phyloP scores from a whole-genome alignment of 148 eudicot species.

The Rhododendron kiyosumense region DNA sequence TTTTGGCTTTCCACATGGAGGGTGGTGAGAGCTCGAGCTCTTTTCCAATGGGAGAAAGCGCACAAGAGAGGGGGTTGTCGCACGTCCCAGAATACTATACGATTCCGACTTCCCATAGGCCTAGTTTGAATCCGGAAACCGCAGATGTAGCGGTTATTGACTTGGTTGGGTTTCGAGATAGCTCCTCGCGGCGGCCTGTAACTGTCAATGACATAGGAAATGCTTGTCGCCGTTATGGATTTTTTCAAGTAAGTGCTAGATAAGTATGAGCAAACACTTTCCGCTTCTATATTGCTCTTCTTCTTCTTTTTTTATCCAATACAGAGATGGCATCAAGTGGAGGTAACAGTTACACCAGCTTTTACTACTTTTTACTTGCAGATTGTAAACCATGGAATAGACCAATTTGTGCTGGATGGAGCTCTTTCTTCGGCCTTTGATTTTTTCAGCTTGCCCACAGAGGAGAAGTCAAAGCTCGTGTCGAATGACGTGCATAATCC shows the following conservation, averaged over 20 bases:
- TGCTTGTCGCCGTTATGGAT: background rate
- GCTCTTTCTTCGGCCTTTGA: slow-evolving; percentile 37
- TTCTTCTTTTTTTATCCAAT: too few relatives aligned
- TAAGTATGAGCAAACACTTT: too few relatives aligned
- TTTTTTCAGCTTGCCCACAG: slow-evolving; percentile 41
- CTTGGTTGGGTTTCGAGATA: background rate
- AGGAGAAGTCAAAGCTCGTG: slow-evolving; percentile 42
- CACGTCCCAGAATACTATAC: background rate
- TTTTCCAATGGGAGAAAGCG: background rate
- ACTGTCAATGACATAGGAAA: background rate
- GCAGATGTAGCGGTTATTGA: background rate
- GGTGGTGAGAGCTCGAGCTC: background rate
- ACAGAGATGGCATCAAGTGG: background rate
- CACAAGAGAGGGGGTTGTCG: background rate
- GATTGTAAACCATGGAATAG: slow-evolving; percentile 64
- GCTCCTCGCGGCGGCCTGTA: background rate
- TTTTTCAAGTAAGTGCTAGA: background rate
- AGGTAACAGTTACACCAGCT: background rate
- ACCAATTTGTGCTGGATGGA: slow-evolving; percentile 31
- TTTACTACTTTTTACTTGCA: background rate
- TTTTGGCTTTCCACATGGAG: background rate
- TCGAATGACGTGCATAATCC: slow-evolving; percentile 62
- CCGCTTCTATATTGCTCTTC: too few relatives aligned
- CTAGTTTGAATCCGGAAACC: background rate
- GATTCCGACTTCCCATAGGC: background rate